Conservation (phyloP, 2,329 filamentous ascomycete species). For the Hymenoscyphus scutula region DNA sequence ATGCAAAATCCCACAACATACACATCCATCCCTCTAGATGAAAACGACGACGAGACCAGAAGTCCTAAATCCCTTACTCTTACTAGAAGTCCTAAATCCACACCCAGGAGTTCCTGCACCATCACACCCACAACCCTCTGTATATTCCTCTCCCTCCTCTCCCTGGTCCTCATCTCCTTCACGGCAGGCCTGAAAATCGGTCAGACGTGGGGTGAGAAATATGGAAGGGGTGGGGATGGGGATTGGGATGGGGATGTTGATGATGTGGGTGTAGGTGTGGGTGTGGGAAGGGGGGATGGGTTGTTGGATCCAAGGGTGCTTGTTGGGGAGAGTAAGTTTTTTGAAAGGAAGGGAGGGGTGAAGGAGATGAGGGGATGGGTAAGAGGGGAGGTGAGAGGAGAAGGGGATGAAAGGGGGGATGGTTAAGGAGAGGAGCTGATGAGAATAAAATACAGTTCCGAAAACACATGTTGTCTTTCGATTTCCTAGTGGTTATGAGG, state of each 20-base stretch:
- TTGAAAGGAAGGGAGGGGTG: too few relatives aligned
- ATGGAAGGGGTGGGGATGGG: background rate
- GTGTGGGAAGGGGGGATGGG: constrained; percentile 14
- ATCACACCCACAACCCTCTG: background rate
- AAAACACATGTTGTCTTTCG: constrained; percentile 28
- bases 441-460: constrained; percentile 20
- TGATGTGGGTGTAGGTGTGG: too few relatives aligned
- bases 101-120: background rate
- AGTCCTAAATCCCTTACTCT: too few relatives aligned
- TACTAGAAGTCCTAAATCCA: background rate
- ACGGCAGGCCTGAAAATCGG: constrained; percentile 20
- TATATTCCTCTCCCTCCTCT: constrained; percentile 11
- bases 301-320: constrained; percentile 21
- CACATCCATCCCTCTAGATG: constrained; percentile 20
- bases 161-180: constrained; percentile 15
- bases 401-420: too few relatives aligned
- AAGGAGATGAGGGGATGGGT: too few relatives aligned
- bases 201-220: constrained; percentile 17
- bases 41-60: constrained; percentile 10
- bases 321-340: constrained; percentile 23
- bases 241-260: too few relatives aligned
- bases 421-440: too few relatives aligned
- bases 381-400: background rate
- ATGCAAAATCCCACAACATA: constrained; percentile 15
- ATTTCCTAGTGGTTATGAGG: constrained; percentile 30